A percentile compares a stretch with the other conserved stretches of the same genome.
Conservation (phyloP, 352 stramenopile genomes). For the Phytophthora litchii region DNA sequence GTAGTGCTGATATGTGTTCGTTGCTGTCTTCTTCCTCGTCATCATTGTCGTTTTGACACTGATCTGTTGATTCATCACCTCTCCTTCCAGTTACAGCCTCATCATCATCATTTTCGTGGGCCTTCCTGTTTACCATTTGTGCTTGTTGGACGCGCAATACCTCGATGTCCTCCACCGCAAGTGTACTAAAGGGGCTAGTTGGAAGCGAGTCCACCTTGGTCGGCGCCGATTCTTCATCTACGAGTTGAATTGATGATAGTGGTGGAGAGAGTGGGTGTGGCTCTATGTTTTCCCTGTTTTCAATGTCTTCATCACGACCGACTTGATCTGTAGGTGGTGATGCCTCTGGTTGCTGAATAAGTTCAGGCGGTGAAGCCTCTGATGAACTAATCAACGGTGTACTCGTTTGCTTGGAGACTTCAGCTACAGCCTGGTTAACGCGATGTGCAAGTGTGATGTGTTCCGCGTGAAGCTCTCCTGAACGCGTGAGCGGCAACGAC, state of each 20-base stretch:
- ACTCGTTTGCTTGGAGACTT: conserved; percentile 34
- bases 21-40: conserved; percentile 36
- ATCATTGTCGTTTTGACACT: conserved; percentile 22
- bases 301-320: neutral
- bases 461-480: conserved; percentile 65
- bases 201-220: conserved; percentile 6
- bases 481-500: conserved; percentile 59
- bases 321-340: conserved; percentile 1
- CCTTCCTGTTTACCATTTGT: conserved; percentile 18
- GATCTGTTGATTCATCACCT: conserved; percentile 10
- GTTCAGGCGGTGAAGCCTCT: neutral
- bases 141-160: conserved; percentile 26
- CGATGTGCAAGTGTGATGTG: conserved; percentile 63
- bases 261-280: neutral
- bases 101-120: conserved; percentile 2
- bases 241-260: conserved; percentile 12
- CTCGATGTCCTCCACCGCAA: conserved; percentile 31
- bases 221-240: conserved; percentile 10
- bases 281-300: conserved; percentile 3
- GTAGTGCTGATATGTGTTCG: conserved; percentile 46
- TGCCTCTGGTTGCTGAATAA: neutral
- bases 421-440: conserved; percentile 70
- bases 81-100: neutral
- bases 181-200: conserved; percentile 31
- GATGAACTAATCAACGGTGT: neutral